phyloP scores from a whole-genome alignment of 2,329 filamentous ascomycete genomes.

The Zarea fungicola region DNA sequence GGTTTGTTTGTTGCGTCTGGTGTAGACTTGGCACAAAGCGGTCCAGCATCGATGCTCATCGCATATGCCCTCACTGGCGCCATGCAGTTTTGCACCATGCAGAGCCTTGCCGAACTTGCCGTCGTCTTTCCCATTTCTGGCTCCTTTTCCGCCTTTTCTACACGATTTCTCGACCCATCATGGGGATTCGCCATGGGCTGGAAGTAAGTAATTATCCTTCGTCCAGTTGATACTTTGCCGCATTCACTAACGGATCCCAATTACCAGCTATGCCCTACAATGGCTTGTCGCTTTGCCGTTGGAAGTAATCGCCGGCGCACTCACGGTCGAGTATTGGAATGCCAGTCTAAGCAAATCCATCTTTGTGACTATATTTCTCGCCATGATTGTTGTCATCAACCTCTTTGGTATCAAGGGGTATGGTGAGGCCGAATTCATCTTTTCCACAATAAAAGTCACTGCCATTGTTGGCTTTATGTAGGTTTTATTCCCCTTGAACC shows the following conservation, averaged over 20 bases:
- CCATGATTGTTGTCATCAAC: constrained; percentile 42
- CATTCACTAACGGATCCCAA: not conserved
- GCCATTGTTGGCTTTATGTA: constrained; percentile 53
- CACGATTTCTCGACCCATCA: constrained; percentile 54
- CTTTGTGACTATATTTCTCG: constrained; percentile 48
- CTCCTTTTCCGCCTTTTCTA: constrained; percentile 54
- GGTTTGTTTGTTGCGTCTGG: constrained; percentile 11
- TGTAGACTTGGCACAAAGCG: constrained; percentile 9
- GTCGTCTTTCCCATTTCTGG: constrained; percentile 55
- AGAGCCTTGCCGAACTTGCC: constrained; percentile 48
- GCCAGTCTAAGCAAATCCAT: constrained; percentile 37
- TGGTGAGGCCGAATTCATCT: constrained; percentile 48
- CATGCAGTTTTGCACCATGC: constrained; percentile 13
- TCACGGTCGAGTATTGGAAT: constrained; percentile 49
- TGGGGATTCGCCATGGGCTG: constrained; percentile 51
- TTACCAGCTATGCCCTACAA: constrained; percentile 29
- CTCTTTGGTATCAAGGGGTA: constrained; percentile 47
- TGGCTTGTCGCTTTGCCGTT: constrained; percentile 44
- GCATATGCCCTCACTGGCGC: constrained; percentile 9
- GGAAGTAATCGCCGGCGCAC: constrained; percentile 43
- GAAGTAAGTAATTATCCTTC: too few relatives aligned
- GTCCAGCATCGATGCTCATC: constrained; percentile 10
- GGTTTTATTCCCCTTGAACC: not conserved
- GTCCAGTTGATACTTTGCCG: too few relatives aligned
- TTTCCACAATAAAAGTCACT: constrained; percentile 47